These are phyloP conservation scores for Lodderomyces beijingensis DNA, from an alignment of 1,139 yeast genomes.

Conservation along the genomic window DNA sequence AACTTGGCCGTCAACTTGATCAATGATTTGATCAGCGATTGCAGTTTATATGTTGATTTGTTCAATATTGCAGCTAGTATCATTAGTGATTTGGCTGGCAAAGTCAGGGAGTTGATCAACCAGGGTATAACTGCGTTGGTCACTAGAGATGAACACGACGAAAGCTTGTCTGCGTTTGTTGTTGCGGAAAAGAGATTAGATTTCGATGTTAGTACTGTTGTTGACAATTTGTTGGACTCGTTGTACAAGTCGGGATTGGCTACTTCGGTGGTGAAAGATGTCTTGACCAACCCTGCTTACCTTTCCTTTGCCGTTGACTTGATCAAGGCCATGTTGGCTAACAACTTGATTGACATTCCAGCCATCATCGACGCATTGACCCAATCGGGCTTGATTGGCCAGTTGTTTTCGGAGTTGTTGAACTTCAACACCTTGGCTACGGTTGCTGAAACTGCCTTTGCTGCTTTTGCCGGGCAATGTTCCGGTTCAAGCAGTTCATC, in stretches of 20 bases:
- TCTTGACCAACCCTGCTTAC: constrained; percentile 36
- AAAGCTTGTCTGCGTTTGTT: constrained; percentile 8
- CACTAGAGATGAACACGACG: constrained; percentile 16
- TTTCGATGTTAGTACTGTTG: constrained; percentile 18
- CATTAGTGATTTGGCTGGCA: constrained; percentile 25
- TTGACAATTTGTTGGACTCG: constrained; percentile 37
- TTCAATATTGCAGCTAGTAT: constrained; percentile 30
- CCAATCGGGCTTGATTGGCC: constrained; percentile 33
- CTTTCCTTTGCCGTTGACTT: constrained; percentile 36
- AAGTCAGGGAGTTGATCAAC: constrained; percentile 24
- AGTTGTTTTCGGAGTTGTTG: constrained; percentile 34
- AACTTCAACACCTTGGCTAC: constrained; percentile 32
- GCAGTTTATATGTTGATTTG: constrained; percentile 35
- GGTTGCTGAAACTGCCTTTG: constrained; percentile 38
- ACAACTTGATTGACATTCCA: constrained; percentile 26
- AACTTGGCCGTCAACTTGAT: constrained; percentile 34
- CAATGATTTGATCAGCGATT: constrained; percentile 38
- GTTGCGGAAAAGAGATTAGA: constrained; percentile 3
- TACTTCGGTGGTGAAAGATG: constrained; percentile 35
- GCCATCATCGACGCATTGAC: constrained; percentile 30
- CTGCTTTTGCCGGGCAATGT: constrained; percentile 42
- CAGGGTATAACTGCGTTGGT: constrained; percentile 18
- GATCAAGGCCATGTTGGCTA: constrained; percentile 26
- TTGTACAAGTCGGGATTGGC: constrained; percentile 43
- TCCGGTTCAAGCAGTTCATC: constrained; percentile 9